Evolutionary conservation across 1,284 basidiomycete genomes (phyloP).

Genomic region (Filobasidium uniguttulatum): DNA sequence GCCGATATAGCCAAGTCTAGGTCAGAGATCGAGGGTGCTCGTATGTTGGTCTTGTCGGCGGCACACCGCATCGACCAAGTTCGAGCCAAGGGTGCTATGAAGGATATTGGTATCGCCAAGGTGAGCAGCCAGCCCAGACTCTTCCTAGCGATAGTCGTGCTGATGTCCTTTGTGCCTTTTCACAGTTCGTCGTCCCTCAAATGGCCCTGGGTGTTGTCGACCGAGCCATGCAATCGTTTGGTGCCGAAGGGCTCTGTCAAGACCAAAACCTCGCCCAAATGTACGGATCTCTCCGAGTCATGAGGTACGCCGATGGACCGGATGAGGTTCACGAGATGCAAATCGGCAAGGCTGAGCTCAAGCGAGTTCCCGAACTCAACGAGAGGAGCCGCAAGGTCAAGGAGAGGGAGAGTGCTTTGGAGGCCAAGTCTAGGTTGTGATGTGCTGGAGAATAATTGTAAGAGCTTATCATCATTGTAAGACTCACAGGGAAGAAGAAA

Average conservation of each 20-base stretch:
- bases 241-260: constrained; percentile 86
- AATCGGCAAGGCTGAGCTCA: constrained; percentile 73
- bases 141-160: constrained; percentile 3
- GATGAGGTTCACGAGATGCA: constrained; percentile 94
- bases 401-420: neutral
- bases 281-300: constrained; percentile 70
- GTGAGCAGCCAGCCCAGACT: constrained; percentile 36
- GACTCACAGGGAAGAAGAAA: too few species aligned
- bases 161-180: constrained; percentile 5
- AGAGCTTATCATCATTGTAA: too few species aligned
- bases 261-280: constrained; percentile 67
- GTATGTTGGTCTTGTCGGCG: constrained; percentile 79
- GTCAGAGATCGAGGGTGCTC: constrained; percentile 78
- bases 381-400: constrained; percentile 17
- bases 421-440: too few species aligned
- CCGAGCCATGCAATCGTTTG: constrained; percentile 84
- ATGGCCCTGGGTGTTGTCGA: constrained; percentile 82
- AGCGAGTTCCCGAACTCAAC: constrained; percentile 29
- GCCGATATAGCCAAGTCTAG: constrained; percentile 81
- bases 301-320: constrained; percentile 82
- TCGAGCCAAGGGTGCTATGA: constrained; percentile 84
- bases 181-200: constrained; percentile 73
- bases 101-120: constrained; percentile 96
- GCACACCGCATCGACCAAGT: constrained; percentile 85
- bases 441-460: too few species aligned